Evolutionary conservation across 371 early-diverging fungal genomes (phyloP), one percentile per base, ranked within the genome.

Genomic region (Sporodiniella umbellata): DNA sequence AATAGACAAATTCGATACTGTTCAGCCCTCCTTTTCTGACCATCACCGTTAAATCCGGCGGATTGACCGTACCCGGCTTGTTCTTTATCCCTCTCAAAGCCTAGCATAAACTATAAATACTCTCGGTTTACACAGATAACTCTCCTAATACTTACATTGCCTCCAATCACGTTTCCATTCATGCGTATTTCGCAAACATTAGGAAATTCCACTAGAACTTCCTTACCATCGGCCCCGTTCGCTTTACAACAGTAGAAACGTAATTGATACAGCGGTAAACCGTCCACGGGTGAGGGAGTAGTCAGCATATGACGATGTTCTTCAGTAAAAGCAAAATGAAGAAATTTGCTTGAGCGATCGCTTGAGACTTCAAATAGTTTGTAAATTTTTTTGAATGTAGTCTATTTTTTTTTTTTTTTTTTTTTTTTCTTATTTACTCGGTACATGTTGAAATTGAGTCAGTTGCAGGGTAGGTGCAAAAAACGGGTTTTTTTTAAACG

Each of bases 31-130:
- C 48, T 12, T 72, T 49, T 22, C 54, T 49, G 35, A 64, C 66
- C 35, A 80, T 68, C 4, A 53, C 40, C 2, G 85, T 80, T 21
- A 86, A 60, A 53, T 86, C 79, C 3, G 78, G 73, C 2, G 86
- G 84, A 33, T 77, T 60, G 0, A 83, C 83, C 2, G 85, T 83
- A 0, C 83, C 80, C n/a, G 82, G 81, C 42, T 66, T 78, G 25
- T 76, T 79, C 47, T 80, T 84, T 38, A 80, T 47, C 1, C 86
- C 84, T 30, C 80, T 70, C 14, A 81, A 52, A 14, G 52, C 64
- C 85, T 84, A 60, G 12, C 14, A 39, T 8, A 14, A 39, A 33
- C 19, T 6, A n/a, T 15, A 17, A 5, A 25, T n/a, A 54, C 31
- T 15, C n/a, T 2, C 38, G 0, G 11, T 7, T n/a, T n/a, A n/a